A percentile compares a stretch with the other conserved stretches of the same genome.
These are phyloP conservation scores for Pseudonitzschia pungens DNA, from an alignment of 108 stramenopile species.

Conservation along the genomic window DNA sequence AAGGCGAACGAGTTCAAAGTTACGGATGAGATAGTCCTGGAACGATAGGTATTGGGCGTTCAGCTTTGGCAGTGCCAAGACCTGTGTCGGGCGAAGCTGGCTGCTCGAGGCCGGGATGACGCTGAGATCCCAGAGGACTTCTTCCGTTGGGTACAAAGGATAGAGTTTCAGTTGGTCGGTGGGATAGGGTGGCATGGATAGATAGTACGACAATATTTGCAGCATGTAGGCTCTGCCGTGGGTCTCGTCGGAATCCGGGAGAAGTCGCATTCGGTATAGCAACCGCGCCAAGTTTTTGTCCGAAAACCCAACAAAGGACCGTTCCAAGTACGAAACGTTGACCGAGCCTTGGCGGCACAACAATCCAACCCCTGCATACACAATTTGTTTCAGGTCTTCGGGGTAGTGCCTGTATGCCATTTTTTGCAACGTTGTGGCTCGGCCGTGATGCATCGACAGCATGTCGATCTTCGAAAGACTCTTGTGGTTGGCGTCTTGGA, in stretches of 20 bases:
- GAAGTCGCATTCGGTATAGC: conserved; percentile 70
- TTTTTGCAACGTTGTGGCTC: conserved; percentile 71
- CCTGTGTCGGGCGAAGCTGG: conserved; percentile 34
- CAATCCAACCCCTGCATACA: conserved; percentile 69
- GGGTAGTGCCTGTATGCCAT: conserved; percentile 70
- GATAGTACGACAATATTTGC: conserved; percentile 62
- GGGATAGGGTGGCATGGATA: conserved; percentile 65
- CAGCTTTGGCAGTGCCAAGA: conserved; percentile 89
- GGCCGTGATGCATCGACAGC: conserved; percentile 41
- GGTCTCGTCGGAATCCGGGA: conserved; percentile 49
- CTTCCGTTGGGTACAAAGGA: conserved; percentile 91
- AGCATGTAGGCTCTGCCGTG: conserved; percentile 43
- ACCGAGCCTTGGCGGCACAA: conserved; percentile 34
- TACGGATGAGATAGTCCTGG: conserved; percentile 88
- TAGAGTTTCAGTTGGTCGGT: conserved; percentile 55
- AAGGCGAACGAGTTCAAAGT: conserved; percentile 86
- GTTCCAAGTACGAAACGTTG: conserved; percentile 29
- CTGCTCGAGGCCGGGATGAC: conserved; percentile 59
- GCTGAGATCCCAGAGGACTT: conserved; percentile 85
- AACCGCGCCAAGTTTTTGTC: conserved; percentile 62
- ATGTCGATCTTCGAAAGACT: conserved; percentile 40
- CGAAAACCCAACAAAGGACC: conserved; percentile 50
- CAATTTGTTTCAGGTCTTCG: conserved; percentile 54
- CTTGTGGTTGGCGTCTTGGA: conserved; percentile 32
- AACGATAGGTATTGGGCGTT: conserved; percentile 88